These are phyloP conservation scores for Spathaspora hagerdaliae DNA, from an alignment of 805 yeast species.

Conservation along the genomic window DNA sequence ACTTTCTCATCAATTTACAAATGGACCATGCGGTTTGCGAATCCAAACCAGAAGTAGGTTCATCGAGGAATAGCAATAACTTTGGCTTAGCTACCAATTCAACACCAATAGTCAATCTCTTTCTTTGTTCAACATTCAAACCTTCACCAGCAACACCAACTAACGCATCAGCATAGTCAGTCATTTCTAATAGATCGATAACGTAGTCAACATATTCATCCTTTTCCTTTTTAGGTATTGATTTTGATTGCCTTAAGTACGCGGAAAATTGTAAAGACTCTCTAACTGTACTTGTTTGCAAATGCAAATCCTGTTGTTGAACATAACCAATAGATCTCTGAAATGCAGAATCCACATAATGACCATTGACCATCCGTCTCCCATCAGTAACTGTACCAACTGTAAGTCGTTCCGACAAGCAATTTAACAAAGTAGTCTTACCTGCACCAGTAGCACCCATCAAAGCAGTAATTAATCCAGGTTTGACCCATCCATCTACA, in stretches of 20 bases:
- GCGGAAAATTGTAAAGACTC: conserved; percentile 72
- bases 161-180: conserved; percentile 66
- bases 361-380: conserved; percentile 57
- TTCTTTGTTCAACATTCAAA: conserved; percentile 35
- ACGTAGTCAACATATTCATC: conserved; percentile 63
- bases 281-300: conserved; percentile 64
- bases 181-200: conserved; percentile 63
- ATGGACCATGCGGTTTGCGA: conserved; percentile 40
- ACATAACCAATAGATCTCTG: conserved; percentile 76
- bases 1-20: conserved; percentile 34
- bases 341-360: conserved; percentile 57
- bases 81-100: conserved; percentile 37
- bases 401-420: conserved; percentile 54
- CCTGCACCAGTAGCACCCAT: conserved; percentile 90
- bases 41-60: conserved; percentile 40
- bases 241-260: conserved; percentile 61
- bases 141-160: conserved; percentile 73
- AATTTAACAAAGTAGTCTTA: conserved; percentile 70
- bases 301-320: conserved; percentile 75
- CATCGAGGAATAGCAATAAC: conserved; percentile 28
- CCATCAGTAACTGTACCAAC: conserved; percentile 39
- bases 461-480: conserved; percentile 76
- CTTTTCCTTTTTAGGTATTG: conserved; percentile 54
- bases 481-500: conserved; percentile 63
- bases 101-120: conserved; percentile 36